Evolutionary conservation across 495 filamentous ascomycete genomes (phyloP).

Genomic region (Echria macrotheca): DNA sequence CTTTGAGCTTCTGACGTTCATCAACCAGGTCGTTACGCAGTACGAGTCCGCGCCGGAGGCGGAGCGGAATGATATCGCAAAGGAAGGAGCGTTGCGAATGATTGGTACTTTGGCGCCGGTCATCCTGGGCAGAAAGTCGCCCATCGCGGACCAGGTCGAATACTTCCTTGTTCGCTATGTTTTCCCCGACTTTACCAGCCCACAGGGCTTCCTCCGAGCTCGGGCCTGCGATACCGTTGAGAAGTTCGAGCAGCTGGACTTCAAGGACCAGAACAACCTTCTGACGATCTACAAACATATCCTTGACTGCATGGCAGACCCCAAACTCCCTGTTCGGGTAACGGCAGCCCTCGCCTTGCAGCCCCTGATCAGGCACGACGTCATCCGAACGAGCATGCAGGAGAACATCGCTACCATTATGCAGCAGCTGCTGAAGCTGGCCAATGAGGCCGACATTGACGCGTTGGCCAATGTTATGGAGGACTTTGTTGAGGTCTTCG

Average conservation of each 20-base stretch:
- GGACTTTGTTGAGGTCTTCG: constrained; percentile 98
- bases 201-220: constrained; percentile 87
- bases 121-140: constrained; percentile 94
- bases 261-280: constrained; percentile 90
- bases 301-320: constrained; percentile 91
- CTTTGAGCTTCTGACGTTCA: constrained; percentile 85
- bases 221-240: constrained; percentile 95
- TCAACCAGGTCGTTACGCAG: constrained; percentile 87
- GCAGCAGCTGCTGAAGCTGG: constrained; percentile 94
- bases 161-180: constrained; percentile 98
- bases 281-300: constrained; percentile 95
- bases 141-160: constrained; percentile 96
- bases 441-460: constrained; percentile 93
- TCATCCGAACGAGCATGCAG: constrained; percentile 91
- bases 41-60: constrained; percentile 74
- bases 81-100: constrained; percentile 95
- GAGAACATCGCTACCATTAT: constrained; percentile 99
- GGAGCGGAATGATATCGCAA: constrained; percentile 86
- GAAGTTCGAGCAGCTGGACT: constrained; percentile 94
- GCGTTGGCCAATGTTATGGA: constrained; percentile 99
- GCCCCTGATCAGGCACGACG: constrained; percentile 89
- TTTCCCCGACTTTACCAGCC: constrained; percentile 93
- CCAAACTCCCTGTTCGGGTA: constrained; percentile 84
- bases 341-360: constrained; percentile 92
- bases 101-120: constrained; percentile 92